A percentile compares a stretch with the other conserved stretches of the same genome.
Evolutionary conservation across 345 rosid genomes (phyloP).

Genomic region (Citrus hindsii): DNA sequence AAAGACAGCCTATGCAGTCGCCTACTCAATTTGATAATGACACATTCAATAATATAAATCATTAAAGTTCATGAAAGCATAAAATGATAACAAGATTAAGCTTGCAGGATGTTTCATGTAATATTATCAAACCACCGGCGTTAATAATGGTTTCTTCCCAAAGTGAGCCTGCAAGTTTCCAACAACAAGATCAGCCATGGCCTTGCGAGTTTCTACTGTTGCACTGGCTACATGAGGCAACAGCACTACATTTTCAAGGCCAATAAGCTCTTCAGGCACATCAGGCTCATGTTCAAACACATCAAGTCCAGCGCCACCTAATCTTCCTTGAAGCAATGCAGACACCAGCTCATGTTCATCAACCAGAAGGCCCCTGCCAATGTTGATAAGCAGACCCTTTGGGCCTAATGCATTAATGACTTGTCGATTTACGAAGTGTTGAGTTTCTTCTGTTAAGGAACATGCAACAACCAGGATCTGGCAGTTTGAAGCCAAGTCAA

Average conservation of each 20-base stretch:
- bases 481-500: conserved; percentile 56
- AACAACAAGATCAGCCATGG: conserved; percentile 50
- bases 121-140: conserved; percentile 38
- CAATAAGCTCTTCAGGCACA: conserved; percentile 52
- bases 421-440: conserved; percentile 45
- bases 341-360: conserved; percentile 61
- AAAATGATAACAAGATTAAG: no score
- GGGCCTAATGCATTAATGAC: conserved; percentile 68
- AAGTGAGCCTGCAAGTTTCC: conserved; percentile 52
- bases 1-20: not conserved
- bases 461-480: conserved; percentile 68
- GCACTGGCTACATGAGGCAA: conserved; percentile 51
- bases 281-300: conserved; percentile 58
- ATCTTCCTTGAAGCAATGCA: conserved; percentile 52
- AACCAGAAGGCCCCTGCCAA: conserved; percentile 61
- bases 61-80: not conserved
- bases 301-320: conserved; percentile 67
- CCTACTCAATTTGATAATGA: not conserved
- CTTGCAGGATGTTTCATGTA: not conserved
- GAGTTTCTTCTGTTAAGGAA: conserved; percentile 47
- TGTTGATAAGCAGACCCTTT: conserved; percentile 64
- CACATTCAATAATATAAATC: not conserved
- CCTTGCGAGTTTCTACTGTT: conserved; percentile 45
- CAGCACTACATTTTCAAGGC: conserved; percentile 60
- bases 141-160: conserved; percentile 34